Evolutionary conservation across 2,329 filamentous ascomycete genomes (phyloP).

Genomic region (Leptoxyphium fumago): DNA sequence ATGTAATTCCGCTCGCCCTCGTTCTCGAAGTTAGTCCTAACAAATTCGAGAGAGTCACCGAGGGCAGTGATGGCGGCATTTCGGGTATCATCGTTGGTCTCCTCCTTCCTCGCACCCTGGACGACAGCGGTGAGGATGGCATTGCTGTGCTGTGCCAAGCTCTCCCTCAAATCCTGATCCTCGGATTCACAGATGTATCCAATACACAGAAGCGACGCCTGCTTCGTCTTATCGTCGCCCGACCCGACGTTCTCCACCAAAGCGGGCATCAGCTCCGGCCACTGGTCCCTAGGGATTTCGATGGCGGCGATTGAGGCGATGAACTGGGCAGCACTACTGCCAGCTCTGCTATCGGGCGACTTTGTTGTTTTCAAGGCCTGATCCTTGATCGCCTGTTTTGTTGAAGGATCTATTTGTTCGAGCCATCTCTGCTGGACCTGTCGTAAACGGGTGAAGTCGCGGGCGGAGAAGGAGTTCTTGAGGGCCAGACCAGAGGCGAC

Average conservation of each 20-base stretch:
- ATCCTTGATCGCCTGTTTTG: slow-evolving; percentile 78
- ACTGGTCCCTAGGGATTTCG: slow-evolving; percentile 84
- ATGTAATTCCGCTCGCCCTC: slow-evolving; percentile 99
- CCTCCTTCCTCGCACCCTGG: slow-evolving; percentile 92
- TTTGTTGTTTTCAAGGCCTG: slow-evolving; percentile 76
- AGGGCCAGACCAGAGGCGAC: slow-evolving; percentile 88
- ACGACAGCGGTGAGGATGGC: slow-evolving; percentile 96
- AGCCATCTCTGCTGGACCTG: slow-evolving; percentile 92
- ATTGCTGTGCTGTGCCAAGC: slow-evolving; percentile 78
- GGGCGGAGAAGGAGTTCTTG: slow-evolving; percentile 94
- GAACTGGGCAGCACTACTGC: slow-evolving; percentile 83
- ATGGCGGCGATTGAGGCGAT: slow-evolving; percentile 89
- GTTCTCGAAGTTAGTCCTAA: slow-evolving; percentile 96
- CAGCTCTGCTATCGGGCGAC: slow-evolving; percentile 67
- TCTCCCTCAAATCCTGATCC: slow-evolving; percentile 69
- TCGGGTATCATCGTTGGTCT: slow-evolving; percentile 79
- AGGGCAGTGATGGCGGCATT: slow-evolving; percentile 86
- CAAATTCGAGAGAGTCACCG: slow-evolving; percentile 92
- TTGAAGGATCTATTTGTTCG: slow-evolving; percentile 61
- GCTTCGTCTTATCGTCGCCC: slow-evolving; percentile 78
- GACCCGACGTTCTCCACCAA: slow-evolving; percentile 87
- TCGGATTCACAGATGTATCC: slow-evolving; percentile 97
- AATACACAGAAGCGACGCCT: slow-evolving; percentile 87
- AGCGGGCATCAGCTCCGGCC: slow-evolving; percentile 76
- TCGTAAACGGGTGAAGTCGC: slow-evolving; percentile 74